Percentiles rank a stretch among this genome's conserved stretches.
These are phyloP conservation scores for Stachybotrys echinatus DNA, from an alignment of 2,329 filamentous ascomycete species.

Conservation along the genomic window DNA sequence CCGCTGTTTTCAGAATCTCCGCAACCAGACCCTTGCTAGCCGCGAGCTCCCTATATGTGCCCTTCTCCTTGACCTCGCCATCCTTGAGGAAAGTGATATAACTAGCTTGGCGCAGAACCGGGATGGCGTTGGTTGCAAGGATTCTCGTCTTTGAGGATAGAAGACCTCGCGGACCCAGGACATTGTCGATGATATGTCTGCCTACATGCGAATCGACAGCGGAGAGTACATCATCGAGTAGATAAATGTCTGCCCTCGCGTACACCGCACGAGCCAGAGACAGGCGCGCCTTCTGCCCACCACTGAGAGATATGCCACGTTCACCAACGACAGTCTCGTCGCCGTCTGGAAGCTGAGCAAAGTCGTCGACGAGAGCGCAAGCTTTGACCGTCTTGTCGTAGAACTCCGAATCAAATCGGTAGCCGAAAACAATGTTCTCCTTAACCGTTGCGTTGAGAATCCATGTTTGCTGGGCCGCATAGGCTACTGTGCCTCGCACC, in stretches of 20 bases:
- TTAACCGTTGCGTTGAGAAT: constrained; percentile 97
- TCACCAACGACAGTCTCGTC: constrained; percentile 97
- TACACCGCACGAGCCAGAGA: constrained; percentile 93
- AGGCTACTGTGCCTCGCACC: constrained; percentile 77
- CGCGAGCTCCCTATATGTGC: constrained; percentile 85
- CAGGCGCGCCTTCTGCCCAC: constrained; percentile 91
- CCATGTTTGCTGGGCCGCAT: constrained; percentile 91
- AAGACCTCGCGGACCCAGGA: constrained; percentile 79
- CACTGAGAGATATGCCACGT: constrained; percentile 90
- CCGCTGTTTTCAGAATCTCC: constrained; percentile 74
- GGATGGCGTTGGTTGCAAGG: constrained; percentile 90
- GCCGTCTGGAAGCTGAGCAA: constrained; percentile 86
- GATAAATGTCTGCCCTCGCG: constrained; percentile 90
- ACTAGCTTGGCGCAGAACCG: constrained; percentile 82
- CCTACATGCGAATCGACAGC: constrained; percentile 99
- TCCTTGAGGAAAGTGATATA: constrained; percentile 83
- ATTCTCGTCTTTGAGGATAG: constrained; percentile 84
- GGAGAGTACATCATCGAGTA: constrained; percentile 90
- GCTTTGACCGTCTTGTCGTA: constrained; percentile 91
- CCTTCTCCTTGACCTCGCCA: constrained; percentile 77
- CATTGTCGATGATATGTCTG: constrained; percentile 88
- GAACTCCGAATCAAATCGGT: constrained; percentile 88
- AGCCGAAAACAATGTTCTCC: constrained; percentile 95
- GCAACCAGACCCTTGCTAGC: constrained; percentile 90
- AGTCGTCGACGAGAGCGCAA: constrained; percentile 87